Evolutionary conservation across 768 basidiomycete species (phyloP).

Genomic region (Fomitopsis serialis): DNA sequence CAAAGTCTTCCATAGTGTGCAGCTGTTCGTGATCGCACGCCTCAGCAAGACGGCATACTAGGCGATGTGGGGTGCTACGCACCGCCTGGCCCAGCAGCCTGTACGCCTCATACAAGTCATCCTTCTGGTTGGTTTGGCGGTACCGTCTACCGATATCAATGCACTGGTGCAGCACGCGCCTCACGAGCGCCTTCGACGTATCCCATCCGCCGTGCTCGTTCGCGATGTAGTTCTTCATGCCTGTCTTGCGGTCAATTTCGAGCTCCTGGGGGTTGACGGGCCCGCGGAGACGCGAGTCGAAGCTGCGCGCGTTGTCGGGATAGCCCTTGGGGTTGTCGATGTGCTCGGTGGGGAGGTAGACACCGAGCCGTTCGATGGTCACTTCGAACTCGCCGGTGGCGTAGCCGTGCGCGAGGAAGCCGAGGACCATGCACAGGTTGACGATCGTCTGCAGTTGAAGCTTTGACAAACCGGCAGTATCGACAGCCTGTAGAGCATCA

Average conservation of each 20-base stretch:
- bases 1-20: slow-evolving; percentile 82
- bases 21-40: slow-evolving; percentile 35
- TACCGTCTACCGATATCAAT: slow-evolving; percentile 72
- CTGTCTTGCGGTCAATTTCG: slow-evolving; percentile 77
- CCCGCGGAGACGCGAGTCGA: slow-evolving; percentile 69
- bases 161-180: slow-evolving; percentile 70
- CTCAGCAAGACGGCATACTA: background rate
- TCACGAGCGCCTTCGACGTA: slow-evolving; percentile 74
- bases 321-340: slow-evolving; percentile 94
- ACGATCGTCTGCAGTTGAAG: slow-evolving; percentile 76
- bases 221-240: slow-evolving; percentile 96
- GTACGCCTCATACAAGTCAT: slow-evolving; percentile 76
- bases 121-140: slow-evolving; percentile 49
- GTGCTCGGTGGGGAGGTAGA: slow-evolving; percentile 86
- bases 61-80: slow-evolving; percentile 19
- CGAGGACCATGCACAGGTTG: slow-evolving; percentile 85
- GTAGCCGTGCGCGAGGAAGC: slow-evolving; percentile 83
- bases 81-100: slow-evolving; percentile 72
- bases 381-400: slow-evolving; percentile 86
- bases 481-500: slow-evolving; percentile 56
- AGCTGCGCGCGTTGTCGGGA: slow-evolving; percentile 77
- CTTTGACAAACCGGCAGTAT: slow-evolving; percentile 76
- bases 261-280: slow-evolving; percentile 84
- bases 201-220: slow-evolving; percentile 85
- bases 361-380: slow-evolving; percentile 73